Evolutionary conservation across 2,329 filamentous ascomycete genomes (phyloP), one percentile per base, ranked within the genome.

Genomic region (Fusarium redolens): DNA sequence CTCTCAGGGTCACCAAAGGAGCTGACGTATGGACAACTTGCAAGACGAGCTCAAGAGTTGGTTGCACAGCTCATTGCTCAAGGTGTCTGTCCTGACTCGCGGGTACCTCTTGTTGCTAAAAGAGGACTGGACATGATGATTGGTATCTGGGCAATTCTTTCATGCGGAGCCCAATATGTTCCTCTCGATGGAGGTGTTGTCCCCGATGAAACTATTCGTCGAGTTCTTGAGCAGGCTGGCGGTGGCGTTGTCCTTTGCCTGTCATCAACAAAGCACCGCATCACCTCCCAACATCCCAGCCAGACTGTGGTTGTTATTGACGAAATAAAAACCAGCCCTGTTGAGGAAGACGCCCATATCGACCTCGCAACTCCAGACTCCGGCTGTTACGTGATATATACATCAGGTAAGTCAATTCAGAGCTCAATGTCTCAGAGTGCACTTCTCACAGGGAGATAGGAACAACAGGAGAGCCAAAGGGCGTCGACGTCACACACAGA

Each of bases 401-500:
- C 88, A 52, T 89, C 88, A 33, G 86, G 86, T 83, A 70, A 55
- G 78, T 68, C 35, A 25, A 25, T 22, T 35, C 20, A 38, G 14
- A 30, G 20, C n/a, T 30, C 6, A 51, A 20, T 15, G n/a, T n/a
- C 30, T 47, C n/a, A n/a, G 13, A 15, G 38, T n/a, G n/a, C 18
- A 35, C 28, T 20, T 22, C 68, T 74, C 22, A 64, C 47, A 55
- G 5, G 14, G 20, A 54, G 41, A 11, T 62, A 84, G 82, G 82
- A 43, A 90, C 88, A 18, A 90, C 88, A 0, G 88, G 88, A 10
- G 83, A 83, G 30, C 88, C 88, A 4, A 90, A 90, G 74, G 88
- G 88, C 3, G 88, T 90, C 13, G 86, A 90, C 76, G 83, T 90
- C 28, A 85, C 84, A 22, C 89, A 91, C 67, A 78, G 78, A 40